Conservation (phyloP, 1,284 basidiomycete species). For the Schizophyllum commune region DNA sequence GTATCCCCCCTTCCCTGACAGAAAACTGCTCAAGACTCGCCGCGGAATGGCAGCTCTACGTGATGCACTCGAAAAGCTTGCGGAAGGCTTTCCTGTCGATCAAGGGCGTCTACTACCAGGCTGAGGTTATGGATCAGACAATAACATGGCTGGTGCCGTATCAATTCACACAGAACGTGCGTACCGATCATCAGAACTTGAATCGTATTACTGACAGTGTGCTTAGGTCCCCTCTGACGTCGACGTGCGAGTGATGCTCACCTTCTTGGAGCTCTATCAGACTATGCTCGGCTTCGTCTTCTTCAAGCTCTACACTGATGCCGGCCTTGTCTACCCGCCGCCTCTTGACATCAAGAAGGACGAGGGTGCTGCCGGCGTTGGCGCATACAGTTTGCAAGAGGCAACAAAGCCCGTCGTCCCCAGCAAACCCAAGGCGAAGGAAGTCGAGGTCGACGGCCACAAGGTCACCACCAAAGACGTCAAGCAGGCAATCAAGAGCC, state of each 20-base stretch:
- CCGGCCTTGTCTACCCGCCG: constrained; percentile 91
- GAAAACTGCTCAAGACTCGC: constrained; percentile 88
- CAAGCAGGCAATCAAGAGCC: constrained; percentile 64
- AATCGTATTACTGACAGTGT: constrained; percentile 8
- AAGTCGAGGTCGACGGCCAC: constrained; percentile 46
- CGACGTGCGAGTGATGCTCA: constrained; percentile 97
- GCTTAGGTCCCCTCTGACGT: constrained; percentile 89
- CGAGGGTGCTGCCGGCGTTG: constrained; percentile 84
- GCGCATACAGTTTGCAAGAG: constrained; percentile 80
- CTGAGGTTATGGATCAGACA: constrained; percentile 87
- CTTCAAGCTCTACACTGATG: constrained; percentile 97
- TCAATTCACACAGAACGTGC: constrained; percentile 92
- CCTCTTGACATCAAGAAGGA: constrained; percentile 82
- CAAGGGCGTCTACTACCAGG: constrained; percentile 98
- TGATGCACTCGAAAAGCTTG: constrained; percentile 83
- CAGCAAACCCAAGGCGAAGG: constrained; percentile 28
- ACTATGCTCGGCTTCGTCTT: constrained; percentile 93
- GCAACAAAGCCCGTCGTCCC: constrained; percentile 26
- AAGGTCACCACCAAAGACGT: constrained; percentile 64
- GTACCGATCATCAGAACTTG: constrained; percentile 15
- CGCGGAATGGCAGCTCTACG: constrained; percentile 92
- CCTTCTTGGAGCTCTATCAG: constrained; percentile 98
- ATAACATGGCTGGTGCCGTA: constrained; percentile 98
- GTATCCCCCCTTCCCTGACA: constrained; percentile 79
- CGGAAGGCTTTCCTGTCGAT: constrained; percentile 95